Evolutionary conservation across 768 basidiomycete genomes (phyloP).

Genomic region (Termitomyces sp.): DNA sequence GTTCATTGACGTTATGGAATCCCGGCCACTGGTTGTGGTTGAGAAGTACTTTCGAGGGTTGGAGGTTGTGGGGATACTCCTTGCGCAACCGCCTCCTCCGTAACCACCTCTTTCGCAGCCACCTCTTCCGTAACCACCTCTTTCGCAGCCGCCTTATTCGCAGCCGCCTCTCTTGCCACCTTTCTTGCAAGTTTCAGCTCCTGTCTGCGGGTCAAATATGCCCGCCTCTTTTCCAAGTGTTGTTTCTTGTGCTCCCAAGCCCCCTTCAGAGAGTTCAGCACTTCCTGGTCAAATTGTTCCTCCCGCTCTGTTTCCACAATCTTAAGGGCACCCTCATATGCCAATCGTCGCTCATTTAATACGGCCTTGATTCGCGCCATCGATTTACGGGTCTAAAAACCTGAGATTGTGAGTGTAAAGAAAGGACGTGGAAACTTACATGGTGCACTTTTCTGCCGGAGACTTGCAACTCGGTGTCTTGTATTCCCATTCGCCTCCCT

Average conservation of each 20-base stretch:
- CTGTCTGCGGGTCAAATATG: conserved; percentile 9
- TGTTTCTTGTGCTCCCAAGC: conserved; percentile 17
- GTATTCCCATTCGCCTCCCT: conserved; percentile 53
- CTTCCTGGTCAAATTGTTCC: conserved; percentile 21
- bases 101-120: no score
- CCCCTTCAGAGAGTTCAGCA: conserved; percentile 20
- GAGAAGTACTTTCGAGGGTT: not conserved
- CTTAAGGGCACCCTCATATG: conserved; percentile 65
- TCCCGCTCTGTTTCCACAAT: conserved; percentile 31
- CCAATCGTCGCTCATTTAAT: conserved; percentile 83
- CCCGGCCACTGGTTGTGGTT: not conserved
- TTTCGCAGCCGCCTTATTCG: not conserved
- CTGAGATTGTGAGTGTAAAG: not conserved
- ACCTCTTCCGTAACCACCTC: not conserved
- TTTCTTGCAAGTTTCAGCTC: conserved; percentile 10
- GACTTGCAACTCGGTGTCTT: conserved; percentile 23
- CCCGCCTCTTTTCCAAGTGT: conserved; percentile 11
- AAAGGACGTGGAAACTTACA: conserved; percentile 25
- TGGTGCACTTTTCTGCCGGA: conserved; percentile 34
- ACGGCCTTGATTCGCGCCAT: conserved; percentile 97
- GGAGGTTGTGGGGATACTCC: not conserved
- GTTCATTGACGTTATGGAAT: not conserved
- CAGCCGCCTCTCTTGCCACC: not conserved
- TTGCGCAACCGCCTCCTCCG: not conserved
- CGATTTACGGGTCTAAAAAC: conserved; percentile 74